Evolutionary conservation across 1,284 basidiomycete species (phyloP), one percentile per base, ranked within the genome.

Genomic region (Irpex sp.): DNA sequence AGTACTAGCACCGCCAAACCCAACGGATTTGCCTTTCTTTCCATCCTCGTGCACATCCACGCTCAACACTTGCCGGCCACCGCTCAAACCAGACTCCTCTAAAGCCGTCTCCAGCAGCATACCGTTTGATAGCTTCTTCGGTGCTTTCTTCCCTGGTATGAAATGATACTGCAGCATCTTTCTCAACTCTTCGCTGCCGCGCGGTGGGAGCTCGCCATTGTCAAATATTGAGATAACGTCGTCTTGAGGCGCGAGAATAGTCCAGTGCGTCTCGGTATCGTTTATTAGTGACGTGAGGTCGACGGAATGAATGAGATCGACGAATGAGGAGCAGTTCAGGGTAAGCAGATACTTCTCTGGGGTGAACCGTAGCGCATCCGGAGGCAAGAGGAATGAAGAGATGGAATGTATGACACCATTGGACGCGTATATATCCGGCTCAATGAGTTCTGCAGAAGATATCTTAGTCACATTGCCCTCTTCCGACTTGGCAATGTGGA

Each of bases 321-420:
- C 94, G 74, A 99, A 98, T 36, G 85, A 84, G 0, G 92, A 93
- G 73, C 96, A 97, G 71, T 98, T 94, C 64, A 98, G 83, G 0
- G 93, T 86, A 21, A 97, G 81, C 4, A 97, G 86, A 66, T 88
- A 95, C 76, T 99, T 98, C 78, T 99, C 97, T 4, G 96, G 90
- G 1, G 94, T 97, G 54, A 97, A 79, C 67, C 86, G 82, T 55
- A 99, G 85, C 37, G 91, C 82, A 6, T 85, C 87, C 0, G 85
- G 82, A 1, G 95, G 93, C 11, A 97, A 75, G 11, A 99, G 85
- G 21, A 99, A 83, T 11, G 86, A 84, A 7, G 92, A 92, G 49
- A 99, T 84, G 54, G 96, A 85, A 75, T 99, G 97, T 19, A 98
- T 75, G 51, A 98, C 97, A 57, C 96, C 96, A 69, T 98, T 98